Base-by-base conservation (phyloP, 495 filamentous ascomycete genomes). In the Aspergillus coremiiformis region DNA sequence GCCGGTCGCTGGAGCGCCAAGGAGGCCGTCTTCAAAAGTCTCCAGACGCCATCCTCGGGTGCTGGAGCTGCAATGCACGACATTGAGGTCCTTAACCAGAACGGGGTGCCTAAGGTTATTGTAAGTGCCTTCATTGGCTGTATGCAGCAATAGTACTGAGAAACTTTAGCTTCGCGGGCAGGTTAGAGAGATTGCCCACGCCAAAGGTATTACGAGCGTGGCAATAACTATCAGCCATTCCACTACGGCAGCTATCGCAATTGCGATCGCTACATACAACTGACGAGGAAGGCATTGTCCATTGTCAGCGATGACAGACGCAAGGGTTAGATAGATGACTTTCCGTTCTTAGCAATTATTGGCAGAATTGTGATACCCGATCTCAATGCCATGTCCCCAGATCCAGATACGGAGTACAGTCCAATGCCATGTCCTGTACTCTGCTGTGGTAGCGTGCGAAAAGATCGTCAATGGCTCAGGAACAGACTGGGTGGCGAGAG, bases 21-120 rank as follows among this genome's bases (percentile, higher is more conserved):
- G 72, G 93, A 99, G 74, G 93, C 92, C 0, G 90, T 97, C 3
- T 99, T 99, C 75, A 99, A 99, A 78, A 85, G 89, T 92, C 23
- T 69, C 75, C 60, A 82, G 84, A 59, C 56, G 6, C 20, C 51
- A 3, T 54, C 53, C 61, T 82, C 84, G 66, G 93, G 93, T 46
- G 89, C 84, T 4, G 93, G 93, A 52, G 90, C 92, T 35, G 77
- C 84, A 20, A 64, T 99, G 74, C 89, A 84, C 74, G 91, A 96
- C 14, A 97, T 99, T 70, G 93, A 99, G 77, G 89, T 99, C 54
- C 62, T 78, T 20, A 81, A 78, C 51, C 84, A 90, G 0, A 19
- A 50, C 6, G 59, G 53, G 15, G 47, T 57, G 26, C 59, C 54
- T 3, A 49, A 30, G 6, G 51, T 59, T 6, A 44, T 52, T 29